A percentile compares a stretch with the other conserved stretches of the same genome.
These are phyloP conservation scores for Eutypa lata DNA, from an alignment of 2,329 filamentous ascomycete species.

Conservation along the genomic window DNA sequence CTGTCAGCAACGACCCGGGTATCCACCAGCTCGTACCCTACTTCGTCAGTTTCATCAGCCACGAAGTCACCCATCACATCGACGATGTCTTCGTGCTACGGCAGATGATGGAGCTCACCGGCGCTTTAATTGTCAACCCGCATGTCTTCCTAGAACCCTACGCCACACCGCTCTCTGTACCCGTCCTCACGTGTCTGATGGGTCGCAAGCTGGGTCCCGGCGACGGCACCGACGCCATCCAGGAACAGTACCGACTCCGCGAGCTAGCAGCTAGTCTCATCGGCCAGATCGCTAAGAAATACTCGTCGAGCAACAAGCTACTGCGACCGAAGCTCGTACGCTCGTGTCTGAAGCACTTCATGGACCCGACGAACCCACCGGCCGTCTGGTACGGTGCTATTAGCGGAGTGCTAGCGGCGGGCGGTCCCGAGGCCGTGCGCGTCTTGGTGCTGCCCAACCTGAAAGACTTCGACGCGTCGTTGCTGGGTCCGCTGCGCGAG, in stretches of 20 bases:
- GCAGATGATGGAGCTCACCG: constrained; percentile 88
- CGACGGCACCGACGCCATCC: constrained; percentile 48
- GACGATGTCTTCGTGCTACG: constrained; percentile 85
- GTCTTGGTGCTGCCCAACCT: constrained; percentile 56
- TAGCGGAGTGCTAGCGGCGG: constrained; percentile 73
- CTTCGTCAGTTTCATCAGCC: constrained; percentile 92
- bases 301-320: constrained; percentile 74
- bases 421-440: constrained; percentile 60
- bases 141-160: constrained; percentile 69
- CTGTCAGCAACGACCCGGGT: constrained; percentile 82
- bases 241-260: constrained; percentile 74
- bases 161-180: constrained; percentile 68
- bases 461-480: constrained; percentile 49
- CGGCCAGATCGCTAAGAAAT: constrained; percentile 75
- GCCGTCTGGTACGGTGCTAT: constrained; percentile 88
- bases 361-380: constrained; percentile 80
- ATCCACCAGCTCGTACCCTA: constrained; percentile 95
- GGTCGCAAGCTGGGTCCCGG: constrained; percentile 71
- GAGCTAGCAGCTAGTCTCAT: constrained; percentile 82
- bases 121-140: constrained; percentile 79
- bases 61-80: constrained; percentile 91
- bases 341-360: constrained; percentile 88
- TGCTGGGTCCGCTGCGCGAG: constrained; percentile 52
- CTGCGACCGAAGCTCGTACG: constrained; percentile 85
- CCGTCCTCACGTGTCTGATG: constrained; percentile 87